A percentile compares a stretch with the other conserved stretches of the same genome.
Conservation (phyloP, 2,329 filamentous ascomycete genomes). For the Rachicladosporium sp. region DNA sequence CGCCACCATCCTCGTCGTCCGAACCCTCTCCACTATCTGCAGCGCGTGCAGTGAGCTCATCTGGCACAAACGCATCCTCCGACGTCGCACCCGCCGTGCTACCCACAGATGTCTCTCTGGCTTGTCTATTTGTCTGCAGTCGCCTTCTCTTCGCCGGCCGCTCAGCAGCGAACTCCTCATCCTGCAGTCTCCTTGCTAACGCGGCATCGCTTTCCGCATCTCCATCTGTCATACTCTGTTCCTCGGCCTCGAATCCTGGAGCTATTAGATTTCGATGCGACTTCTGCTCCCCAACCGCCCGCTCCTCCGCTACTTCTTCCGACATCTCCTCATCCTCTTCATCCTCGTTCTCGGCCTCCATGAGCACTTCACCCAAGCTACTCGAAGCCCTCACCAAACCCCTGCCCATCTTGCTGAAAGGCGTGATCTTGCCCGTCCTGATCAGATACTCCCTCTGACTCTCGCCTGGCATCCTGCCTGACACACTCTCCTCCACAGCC, state of each 20-base stretch:
- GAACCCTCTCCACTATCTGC: slow-evolving; percentile 17
- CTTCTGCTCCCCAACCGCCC: slow-evolving; percentile 19
- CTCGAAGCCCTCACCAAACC: slow-evolving; percentile 52
- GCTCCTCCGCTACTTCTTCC: slow-evolving; percentile 12
- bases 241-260: slow-evolving; percentile 32
- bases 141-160: slow-evolving; percentile 30
- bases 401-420: slow-evolving; percentile 69
- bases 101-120: slow-evolving; percentile 11
- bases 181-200: slow-evolving; percentile 20
- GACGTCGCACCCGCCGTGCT: slow-evolving; percentile 12
- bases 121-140: slow-evolving; percentile 17
- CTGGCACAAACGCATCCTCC: slow-evolving; percentile 31
- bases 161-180: slow-evolving; percentile 25
- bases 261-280: slow-evolving; percentile 38
- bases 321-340: slow-evolving; percentile 34
- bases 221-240: slow-evolving; percentile 10
- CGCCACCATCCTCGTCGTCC: slow-evolving; percentile 23
- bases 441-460: slow-evolving; percentile 81
- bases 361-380: slow-evolving; percentile 61
- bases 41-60: slow-evolving; percentile 21
- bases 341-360: slow-evolving; percentile 67
- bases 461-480: slow-evolving; percentile 61
- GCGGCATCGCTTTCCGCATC: slow-evolving; percentile 20
- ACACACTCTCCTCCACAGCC: slow-evolving; percentile 34
- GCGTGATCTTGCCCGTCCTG: slow-evolving; percentile 92